Conservation (phyloP, 2,329 filamentous ascomycete species). For the Fusarium stilboides region DNA sequence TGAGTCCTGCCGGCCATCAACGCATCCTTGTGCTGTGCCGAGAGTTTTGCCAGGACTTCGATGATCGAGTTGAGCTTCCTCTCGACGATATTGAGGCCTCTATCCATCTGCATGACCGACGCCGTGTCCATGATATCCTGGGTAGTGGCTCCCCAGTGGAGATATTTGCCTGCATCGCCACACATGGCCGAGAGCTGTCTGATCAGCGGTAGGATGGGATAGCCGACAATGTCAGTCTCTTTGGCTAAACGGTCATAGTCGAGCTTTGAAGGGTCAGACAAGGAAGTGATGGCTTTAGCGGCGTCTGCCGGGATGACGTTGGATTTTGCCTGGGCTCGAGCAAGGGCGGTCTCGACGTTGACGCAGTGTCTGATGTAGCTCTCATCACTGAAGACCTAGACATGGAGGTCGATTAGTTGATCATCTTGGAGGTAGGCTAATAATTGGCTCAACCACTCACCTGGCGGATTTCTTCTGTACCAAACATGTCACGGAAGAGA, state of each 20-base stretch:
- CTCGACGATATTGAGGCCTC: slow-evolving; percentile 64
- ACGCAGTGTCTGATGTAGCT: slow-evolving; percentile 65
- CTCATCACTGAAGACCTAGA: slow-evolving; percentile 60
- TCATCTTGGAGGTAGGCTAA: not conserved
- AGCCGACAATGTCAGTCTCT: slow-evolving; percentile 69
- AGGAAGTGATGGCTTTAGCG: slow-evolving; percentile 55
- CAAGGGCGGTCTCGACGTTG: slow-evolving; percentile 67
- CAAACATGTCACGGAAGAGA: slow-evolving; percentile 66
- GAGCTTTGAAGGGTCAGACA: slow-evolving; percentile 44
- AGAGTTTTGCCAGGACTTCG: slow-evolving; percentile 59
- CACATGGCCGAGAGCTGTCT: slow-evolving; percentile 56
- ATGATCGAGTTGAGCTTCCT: slow-evolving; percentile 60
- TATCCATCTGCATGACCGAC: slow-evolving; percentile 67
- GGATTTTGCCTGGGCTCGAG: slow-evolving; percentile 64
- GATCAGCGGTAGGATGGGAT: slow-evolving; percentile 67
- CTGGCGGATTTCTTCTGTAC: slow-evolving; percentile 66
- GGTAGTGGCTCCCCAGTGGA: slow-evolving; percentile 73
- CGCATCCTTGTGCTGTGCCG: slow-evolving; percentile 63
- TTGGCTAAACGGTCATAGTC: slow-evolving; percentile 56
- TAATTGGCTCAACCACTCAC: slow-evolving; percentile 29
- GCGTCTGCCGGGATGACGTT: slow-evolving; percentile 61
- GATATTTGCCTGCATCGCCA: slow-evolving; percentile 54
- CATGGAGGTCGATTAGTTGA: not conserved
- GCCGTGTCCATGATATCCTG: slow-evolving; percentile 73
- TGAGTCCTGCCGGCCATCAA: slow-evolving; percentile 72